Evolutionary conservation across 2,329 filamentous ascomycete genomes (phyloP), one percentile per base, ranked within the genome.

Genomic region (Pseudopyricularia javanii): DNA sequence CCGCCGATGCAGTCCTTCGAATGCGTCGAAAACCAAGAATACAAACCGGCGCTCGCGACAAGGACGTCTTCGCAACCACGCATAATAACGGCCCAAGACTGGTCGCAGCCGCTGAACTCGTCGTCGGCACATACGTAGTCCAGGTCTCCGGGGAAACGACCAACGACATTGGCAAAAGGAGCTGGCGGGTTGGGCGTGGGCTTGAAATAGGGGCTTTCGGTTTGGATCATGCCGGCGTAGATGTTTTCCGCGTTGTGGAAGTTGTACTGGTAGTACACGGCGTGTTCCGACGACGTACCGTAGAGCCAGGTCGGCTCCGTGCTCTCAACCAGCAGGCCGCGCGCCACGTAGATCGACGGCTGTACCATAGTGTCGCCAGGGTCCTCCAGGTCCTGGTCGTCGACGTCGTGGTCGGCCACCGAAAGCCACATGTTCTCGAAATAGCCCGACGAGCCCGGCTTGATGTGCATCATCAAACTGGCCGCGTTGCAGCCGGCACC

Each of bases 141-240:
- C 2, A 55, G 55, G n/a, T 57, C 58, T 32, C 49, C 53, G 22
- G 47, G 45, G 15, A 50, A 35, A 6, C 12, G 7, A 22, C 49
- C 53, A 7, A 50, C 49, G n/a, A 35, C 22, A 26, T 32, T 26
- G 7, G 30, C 20, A 35, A 53, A 62, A 3, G 58, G 61, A 26
- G 49, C 59, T 11, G 57, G 55, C 2, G 58, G 57, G 1, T 49
- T 83, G 73, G 61, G 59, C 40, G 24, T 84, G 73, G 60, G 59
- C 50, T 66, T 61, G 68, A 76, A 83, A 66, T 75, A 79, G 11
- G 83, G 79, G 2, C 82, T 85, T 63, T 88, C 85, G 0, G 79
- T 80, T 61, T 88, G 84, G 54, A 87, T 79, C 48, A 82, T 66
- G 15, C 74, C 76, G 69, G 83, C 78, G 58, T 72, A 76, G 57